Evolutionary conservation across 352 stramenopile genomes (phyloP), one percentile per base, ranked within the genome.

Genomic region (Globisporangium uncinulatum): DNA sequence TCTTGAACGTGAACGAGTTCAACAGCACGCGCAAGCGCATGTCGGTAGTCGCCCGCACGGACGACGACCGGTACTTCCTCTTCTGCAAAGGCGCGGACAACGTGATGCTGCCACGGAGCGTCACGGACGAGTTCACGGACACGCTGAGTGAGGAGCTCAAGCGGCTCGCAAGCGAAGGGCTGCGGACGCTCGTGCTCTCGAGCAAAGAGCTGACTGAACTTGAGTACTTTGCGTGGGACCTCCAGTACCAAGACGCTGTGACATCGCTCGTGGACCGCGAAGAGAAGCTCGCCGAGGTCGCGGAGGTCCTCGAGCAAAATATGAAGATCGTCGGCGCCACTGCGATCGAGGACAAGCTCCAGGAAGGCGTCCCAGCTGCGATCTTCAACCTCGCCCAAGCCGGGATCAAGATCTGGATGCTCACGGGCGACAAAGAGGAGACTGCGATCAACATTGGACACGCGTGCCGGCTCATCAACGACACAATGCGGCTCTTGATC

Each of bases 1-100:
- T 94, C 15, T 60, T 94, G 55, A 87, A 91, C 37, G 82, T 94
- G 44, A 87, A 87, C 61, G 83, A 94, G 52, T 94, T 94, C 64
- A 89, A 87, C 54, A 97, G 87, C 59, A 91, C 96, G 32, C 83
- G 97, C 31, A 99, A 99, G 75, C 75, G 97, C 57, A 99, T 99
- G 97, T 98, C 93, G 9, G 89, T 99, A 21, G 71, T 99, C 19
- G 71, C 98, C 17, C 78, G 86, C 13, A 76, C 65, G 1, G 61
- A 69, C 4, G 71, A 81, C 6, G 48, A 71, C 8, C 61, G 64
- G 7, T 83, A 83, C 34, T 64, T 86, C 2, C 48, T 92, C 4
- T 88, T 73, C 31, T 87, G 76, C 67, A 95, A 95, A 51, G 86
- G 86, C 0, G 84, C 86, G 6, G 87, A 96, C 64, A 94, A 87